Evolutionary conservation across 148 eudicot genomes (phyloP).

Genomic region (Vaccinium macrocarpon): DNA sequence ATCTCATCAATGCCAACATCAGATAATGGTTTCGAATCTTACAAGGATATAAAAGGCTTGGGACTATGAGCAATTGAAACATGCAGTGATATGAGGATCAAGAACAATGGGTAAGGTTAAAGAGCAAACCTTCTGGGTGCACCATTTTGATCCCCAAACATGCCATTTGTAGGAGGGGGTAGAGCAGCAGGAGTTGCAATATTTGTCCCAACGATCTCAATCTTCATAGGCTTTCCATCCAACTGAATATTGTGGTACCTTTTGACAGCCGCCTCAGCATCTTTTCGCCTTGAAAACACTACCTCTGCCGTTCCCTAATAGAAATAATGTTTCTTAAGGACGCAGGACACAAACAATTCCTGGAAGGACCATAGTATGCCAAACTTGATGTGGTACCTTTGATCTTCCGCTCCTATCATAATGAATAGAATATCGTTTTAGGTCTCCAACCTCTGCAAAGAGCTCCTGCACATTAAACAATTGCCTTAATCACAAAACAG

Average conservation of each 20-base stretch:
- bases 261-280: slow-evolving; percentile 46
- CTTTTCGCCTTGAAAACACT: slow-evolving; percentile 36
- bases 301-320: slow-evolving; percentile 51
- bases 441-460: slow-evolving; percentile 42
- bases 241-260: slow-evolving; percentile 46
- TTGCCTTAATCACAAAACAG: neutral
- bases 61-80: neutral
- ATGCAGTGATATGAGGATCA: slow-evolving; percentile 3
- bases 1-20: neutral
- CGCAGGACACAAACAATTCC: slow-evolving; percentile 16
- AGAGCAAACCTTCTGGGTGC: slow-evolving; percentile 33
- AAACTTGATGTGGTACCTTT: slow-evolving; percentile 32
- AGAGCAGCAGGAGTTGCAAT: slow-evolving; percentile 17
- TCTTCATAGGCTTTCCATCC: slow-evolving; percentile 54
- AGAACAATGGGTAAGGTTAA: neutral
- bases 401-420: slow-evolving; percentile 49
- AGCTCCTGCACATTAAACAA: slow-evolving; percentile 30
- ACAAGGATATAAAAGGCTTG: neutral
- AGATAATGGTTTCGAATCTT: neutral
- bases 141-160: slow-evolving; percentile 24
- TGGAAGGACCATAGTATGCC: slow-evolving; percentile 13
- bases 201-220: slow-evolving; percentile 41
- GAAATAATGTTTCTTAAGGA: slow-evolving; percentile 23
- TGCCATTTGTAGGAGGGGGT: slow-evolving; percentile 17
- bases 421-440: slow-evolving; percentile 33